Evolutionary conservation across 257 asterid species (phyloP).

Genomic region (Oldenlandia corymbosa): DNA sequence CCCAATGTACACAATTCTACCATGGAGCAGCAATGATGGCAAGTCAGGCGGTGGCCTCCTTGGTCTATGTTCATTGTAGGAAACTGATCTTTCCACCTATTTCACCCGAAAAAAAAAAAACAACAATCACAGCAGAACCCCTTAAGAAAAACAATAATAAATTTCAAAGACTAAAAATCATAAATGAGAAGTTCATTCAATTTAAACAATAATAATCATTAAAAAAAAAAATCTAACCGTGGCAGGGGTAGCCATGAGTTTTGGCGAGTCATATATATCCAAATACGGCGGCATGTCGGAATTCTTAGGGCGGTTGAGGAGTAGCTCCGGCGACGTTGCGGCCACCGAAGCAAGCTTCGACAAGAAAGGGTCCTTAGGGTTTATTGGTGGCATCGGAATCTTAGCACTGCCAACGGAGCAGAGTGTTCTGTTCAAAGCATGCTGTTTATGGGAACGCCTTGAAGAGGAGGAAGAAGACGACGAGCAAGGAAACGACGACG

Average conservation of each 20-base stretch:
- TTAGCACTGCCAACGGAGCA: conserved; percentile 23
- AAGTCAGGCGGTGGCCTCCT: conserved; percentile 87
- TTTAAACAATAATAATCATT: too few species aligned
- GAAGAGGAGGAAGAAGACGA: conserved; percentile 28
- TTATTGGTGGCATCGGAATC: conserved; percentile 65
- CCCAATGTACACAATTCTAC: conserved; percentile 85
- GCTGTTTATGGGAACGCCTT: conserved; percentile 40
- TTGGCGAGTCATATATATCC: conserved; percentile 66
- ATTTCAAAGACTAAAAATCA: background rate
- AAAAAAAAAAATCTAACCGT: conserved; percentile 28
- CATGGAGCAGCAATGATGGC: conserved; percentile 70
- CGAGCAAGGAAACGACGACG: conserved; percentile 48
- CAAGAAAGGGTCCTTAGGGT: conserved; percentile 81
- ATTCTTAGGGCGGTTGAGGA: conserved; percentile 45
- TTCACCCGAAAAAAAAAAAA: conserved; percentile 20
- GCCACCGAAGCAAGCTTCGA: conserved; percentile 71
- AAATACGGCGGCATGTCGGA: conserved; percentile 57
- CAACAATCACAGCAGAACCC: background rate
- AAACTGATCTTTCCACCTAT: conserved; percentile 79
- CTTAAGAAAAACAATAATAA: background rate
- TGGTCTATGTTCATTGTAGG: conserved; percentile 66
- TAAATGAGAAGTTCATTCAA: background rate
- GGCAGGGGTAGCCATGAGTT: conserved; percentile 84
- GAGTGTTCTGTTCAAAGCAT: conserved; percentile 19
- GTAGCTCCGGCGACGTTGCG: conserved; percentile 55